These are phyloP conservation scores for Chlorella variabilis DNA, from an alignment of 163 green algal genomes.

Conservation along the genomic window DNA sequence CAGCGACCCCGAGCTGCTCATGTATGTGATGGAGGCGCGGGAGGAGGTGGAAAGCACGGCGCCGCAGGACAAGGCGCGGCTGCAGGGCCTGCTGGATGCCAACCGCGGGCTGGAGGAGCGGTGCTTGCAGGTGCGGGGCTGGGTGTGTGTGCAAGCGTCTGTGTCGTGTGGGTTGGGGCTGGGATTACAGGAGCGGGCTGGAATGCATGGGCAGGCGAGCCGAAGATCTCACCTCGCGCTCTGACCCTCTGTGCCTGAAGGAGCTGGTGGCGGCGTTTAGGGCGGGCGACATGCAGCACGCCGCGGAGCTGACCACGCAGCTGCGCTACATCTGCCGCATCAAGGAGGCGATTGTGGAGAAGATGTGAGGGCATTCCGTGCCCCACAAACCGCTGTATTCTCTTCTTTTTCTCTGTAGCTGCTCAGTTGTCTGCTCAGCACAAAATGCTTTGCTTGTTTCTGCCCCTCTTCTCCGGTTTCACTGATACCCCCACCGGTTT, in stretches of 20 bases:
- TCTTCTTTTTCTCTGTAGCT: too few species aligned
- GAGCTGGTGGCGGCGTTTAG: conserved; percentile 37
- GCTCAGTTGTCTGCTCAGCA: too few species aligned
- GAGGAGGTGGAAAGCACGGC: conserved; percentile 54
- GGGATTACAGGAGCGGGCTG: too few species aligned
- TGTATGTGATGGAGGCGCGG: conserved; percentile 65
- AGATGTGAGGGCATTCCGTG: conserved; percentile 44
- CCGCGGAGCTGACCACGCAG: conserved; percentile 28
- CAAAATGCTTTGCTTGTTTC: too few species aligned
- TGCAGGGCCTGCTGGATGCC: conserved; percentile 45
- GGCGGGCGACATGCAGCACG: conserved; percentile 22
- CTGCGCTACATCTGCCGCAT: conserved; percentile 55
- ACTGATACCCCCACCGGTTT: too few species aligned
- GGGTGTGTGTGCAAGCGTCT: neutral
- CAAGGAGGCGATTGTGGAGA: conserved; percentile 46
- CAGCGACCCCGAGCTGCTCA: conserved; percentile 59
- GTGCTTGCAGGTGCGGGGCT: conserved; percentile 29
- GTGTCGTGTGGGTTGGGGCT: too few species aligned
- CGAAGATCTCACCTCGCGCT: too few species aligned
- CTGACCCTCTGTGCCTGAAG: too few species aligned
- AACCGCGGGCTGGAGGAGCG: conserved; percentile 13
- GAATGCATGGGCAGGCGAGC: too few species aligned
- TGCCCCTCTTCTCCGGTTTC: too few species aligned
- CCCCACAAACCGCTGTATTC: too few species aligned
- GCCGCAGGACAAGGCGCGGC: conserved; percentile 9